A percentile compares a stretch with the other conserved stretches of the same genome.
These are phyloP conservation scores for Fulvia fulva DNA, from an alignment of 2,329 filamentous ascomycete species.

Conservation along the genomic window DNA sequence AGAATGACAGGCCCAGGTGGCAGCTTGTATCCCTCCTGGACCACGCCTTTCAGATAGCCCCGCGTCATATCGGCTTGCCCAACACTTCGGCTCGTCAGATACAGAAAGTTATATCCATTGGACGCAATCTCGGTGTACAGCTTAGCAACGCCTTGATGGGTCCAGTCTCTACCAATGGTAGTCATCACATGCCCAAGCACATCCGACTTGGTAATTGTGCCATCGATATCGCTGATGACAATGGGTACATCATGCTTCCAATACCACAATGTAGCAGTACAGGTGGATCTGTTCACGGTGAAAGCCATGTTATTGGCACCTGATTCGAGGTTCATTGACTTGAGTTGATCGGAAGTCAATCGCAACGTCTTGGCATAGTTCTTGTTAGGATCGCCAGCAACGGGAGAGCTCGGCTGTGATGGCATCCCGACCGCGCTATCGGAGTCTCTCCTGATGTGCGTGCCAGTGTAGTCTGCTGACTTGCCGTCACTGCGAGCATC, in stretches of 20 bases:
- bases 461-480: constrained; percentile 32
- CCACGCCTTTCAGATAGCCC: constrained; percentile 82
- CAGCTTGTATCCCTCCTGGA: constrained; percentile 79
- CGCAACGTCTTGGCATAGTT: constrained; percentile 97
- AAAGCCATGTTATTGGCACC: constrained; percentile 95
- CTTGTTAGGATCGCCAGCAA: constrained; percentile 64
- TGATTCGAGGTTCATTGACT: constrained; percentile 72
- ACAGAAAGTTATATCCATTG: constrained; percentile 99
- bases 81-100: constrained; percentile 88
- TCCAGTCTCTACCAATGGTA: constrained; percentile 97
- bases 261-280: constrained; percentile 85
- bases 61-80: constrained; percentile 89
- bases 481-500: constrained; percentile 58
- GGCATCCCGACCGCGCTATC: constrained; percentile 64
- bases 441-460: constrained; percentile 64
- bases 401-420: constrained; percentile 53
- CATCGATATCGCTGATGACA: constrained; percentile 97
- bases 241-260: constrained; percentile 91
- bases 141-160: constrained; percentile 92
- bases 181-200: constrained; percentile 78
- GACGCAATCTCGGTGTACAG: constrained; percentile 91
- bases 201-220: constrained; percentile 83
- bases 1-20: constrained; percentile 91
- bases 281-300: constrained; percentile 91
- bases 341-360: constrained; percentile 91